Conservation (phyloP, 345 rosid genomes). For the Gossypium rotundifolium region DNA sequence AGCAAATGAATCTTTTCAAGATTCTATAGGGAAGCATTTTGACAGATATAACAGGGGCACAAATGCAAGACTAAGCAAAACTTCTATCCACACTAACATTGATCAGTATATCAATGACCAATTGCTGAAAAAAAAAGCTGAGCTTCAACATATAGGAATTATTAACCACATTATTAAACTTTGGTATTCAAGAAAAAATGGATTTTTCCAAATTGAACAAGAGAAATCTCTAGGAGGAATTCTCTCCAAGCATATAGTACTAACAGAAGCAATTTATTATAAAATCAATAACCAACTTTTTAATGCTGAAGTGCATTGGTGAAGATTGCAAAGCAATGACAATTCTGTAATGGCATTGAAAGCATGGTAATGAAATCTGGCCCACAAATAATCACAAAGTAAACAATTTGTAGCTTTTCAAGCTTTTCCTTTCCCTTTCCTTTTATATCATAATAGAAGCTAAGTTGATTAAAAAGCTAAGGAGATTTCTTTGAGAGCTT, state of each 20-base stretch:
- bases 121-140: not conserved
- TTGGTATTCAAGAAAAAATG: not conserved
- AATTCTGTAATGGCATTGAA: not conserved
- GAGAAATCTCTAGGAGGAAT: not conserved
- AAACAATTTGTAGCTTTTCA: not conserved
- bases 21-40: not conserved
- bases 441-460: not conserved
- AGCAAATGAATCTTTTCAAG: slow-evolving; percentile 1
- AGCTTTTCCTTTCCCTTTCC: not conserved
- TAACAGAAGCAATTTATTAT: not conserved
- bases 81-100: not conserved
- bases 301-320: not conserved
- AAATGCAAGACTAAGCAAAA: not conserved
- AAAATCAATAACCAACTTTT: not conserved
- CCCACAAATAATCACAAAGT: not conserved
- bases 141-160: not conserved
- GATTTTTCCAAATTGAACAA: not conserved
- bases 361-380: not conserved
- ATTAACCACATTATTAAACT: not conserved
- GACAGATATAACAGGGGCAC: not conserved
- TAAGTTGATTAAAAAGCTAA: not conserved
- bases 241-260: not conserved
- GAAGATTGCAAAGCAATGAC: not conserved
- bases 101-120: not conserved
- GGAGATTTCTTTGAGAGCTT: not conserved